Percentiles rank a stretch among this genome's conserved stretches.
Evolutionary conservation across 805 yeast species (phyloP).

Genomic region (Candida adriatica): DNA sequence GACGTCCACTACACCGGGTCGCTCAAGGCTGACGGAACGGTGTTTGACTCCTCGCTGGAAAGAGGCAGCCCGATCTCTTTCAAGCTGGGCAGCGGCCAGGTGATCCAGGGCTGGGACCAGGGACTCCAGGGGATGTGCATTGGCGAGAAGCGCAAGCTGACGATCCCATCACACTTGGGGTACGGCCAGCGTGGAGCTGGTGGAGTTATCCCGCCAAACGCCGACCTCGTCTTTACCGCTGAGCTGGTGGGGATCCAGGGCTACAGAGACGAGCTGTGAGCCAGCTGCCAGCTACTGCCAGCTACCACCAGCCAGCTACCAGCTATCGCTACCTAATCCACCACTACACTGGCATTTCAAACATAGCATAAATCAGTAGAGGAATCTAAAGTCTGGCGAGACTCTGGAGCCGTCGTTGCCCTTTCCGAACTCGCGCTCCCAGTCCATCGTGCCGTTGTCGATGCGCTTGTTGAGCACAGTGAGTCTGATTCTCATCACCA

Average conservation of each 20-base stretch:
- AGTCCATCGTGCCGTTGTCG: slow-evolving; percentile 39
- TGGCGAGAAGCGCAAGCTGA: slow-evolving; percentile 76
- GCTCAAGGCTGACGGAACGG: slow-evolving; percentile 52
- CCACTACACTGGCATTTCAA: no score
- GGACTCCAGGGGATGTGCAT: slow-evolving; percentile 74
- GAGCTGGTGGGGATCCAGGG: slow-evolving; percentile 55
- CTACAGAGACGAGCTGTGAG: slow-evolving; percentile 19
- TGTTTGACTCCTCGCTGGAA: slow-evolving; percentile 65
- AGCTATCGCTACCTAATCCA: no score
- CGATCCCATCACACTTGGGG: slow-evolving; percentile 72
- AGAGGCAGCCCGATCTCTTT: slow-evolving; percentile 67
- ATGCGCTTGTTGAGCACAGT: slow-evolving; percentile 34
- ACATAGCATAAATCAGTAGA: no score
- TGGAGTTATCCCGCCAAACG: slow-evolving; percentile 69
- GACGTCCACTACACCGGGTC: slow-evolving; percentile 76
- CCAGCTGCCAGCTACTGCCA: no score
- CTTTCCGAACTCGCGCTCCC: slow-evolving; percentile 36
- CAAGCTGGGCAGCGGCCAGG: slow-evolving; percentile 70
- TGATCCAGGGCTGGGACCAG: slow-evolving; percentile 87
- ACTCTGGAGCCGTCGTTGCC: slow-evolving; percentile 39
- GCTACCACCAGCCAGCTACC: no score
- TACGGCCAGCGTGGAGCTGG: slow-evolving; percentile 77
- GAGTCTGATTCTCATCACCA: slow-evolving; percentile 33
- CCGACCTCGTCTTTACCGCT: slow-evolving; percentile 62
- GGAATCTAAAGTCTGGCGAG: slow-evolving; percentile 37